Base-by-base conservation (phyloP, 2,329 filamentous ascomycete genomes). In the Myriosclerotinia duriaeana region DNA sequence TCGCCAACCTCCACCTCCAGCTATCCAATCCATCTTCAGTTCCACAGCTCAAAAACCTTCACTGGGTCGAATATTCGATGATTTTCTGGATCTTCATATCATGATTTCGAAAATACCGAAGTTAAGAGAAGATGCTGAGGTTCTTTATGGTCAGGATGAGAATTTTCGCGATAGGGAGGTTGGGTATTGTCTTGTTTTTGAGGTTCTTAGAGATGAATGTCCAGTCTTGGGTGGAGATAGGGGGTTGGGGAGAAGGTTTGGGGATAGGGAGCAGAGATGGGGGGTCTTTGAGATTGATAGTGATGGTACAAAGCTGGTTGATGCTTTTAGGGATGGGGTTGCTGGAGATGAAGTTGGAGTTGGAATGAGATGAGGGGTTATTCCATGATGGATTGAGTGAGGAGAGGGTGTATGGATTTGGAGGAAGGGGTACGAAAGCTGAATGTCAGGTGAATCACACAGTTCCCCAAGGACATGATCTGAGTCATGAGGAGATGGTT, bases 51-150 rank as follows among this genome's bases (percentile, higher is more conserved):
- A 65, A 2, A 75, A 74, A 64, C 74, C 74, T 8, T 69, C 73
- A 0, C 60, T 85, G 65, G 85, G 85, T 6, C 77, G 80, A 17
- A 79, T 84, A 5, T 88, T 88, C 69, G 71, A 80, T 7, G 82
- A 85, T 74, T 78, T 87, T 53, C 76, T 85, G 0, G 81, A 86
- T 55, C 62, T 87, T 22, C 85, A 87, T 68, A 69, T 88, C 6
- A 76, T 88, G 3, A 80, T 82, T 67, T 82, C 80, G 5, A 73
- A 73, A 3, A 68, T 85, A 0, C 81, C 83, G 34, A 77, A 78
- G 53, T 74, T 73, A 5, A 74, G 72, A 20, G 74, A 62, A 1
- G 82, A 83, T 59, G 80, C 78, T 2, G 80, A 81, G 69, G 68
- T 68, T 22, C 20, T 76, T 2, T 76, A 75, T 44, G 70, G 70